Evolutionary conservation across 345 rosid genomes (phyloP), one percentile per base, ranked within the genome.

Genomic region (Pistacia integerrima): DNA sequence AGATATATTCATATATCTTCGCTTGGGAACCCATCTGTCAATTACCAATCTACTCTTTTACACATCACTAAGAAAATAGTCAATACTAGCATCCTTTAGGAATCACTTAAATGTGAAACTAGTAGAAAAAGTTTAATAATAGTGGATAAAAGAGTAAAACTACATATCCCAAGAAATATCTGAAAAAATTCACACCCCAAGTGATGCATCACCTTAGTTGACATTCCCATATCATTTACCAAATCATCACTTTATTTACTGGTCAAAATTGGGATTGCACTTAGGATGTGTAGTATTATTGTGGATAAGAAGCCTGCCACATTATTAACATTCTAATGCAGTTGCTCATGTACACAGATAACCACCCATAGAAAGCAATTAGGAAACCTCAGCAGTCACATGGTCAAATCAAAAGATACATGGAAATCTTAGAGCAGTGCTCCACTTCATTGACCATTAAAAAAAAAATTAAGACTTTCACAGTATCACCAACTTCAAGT

Each of bases 361-460:
- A 14, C 41, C 12, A 17, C 33, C 2, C 51, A 20, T 44, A 46
- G 70, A 68, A 4, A 3, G 60, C 49, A 64, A 33, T 73, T 22
- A 11, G 33, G 11, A 33, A 51, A 51, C 60, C 44, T 5, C 58
- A 30, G 46, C 69, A 62, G 25, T 48, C 33, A 25, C 57, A 13
- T 33, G 33, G 20, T 73, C 67, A 58, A 13, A 59, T 59, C 20
- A 57, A 58, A 36, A 41, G 46, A 41, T 41, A 41, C 46, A 41
- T 41, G 46, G 8, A 41, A 41, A 41, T 48, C 44, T 72, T 25
- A 7, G 35, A 11, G 54, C 7, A 44, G 56, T n/a, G 74, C 56
- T 58, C 18, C 58, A 28, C 58, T 73, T 73, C 76, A 73, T 61
- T 25, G 76, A 33, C 76, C 30, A 46, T 41, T 59, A 14, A 16